Evolutionary conservation across 2,329 filamentous ascomycete genomes (phyloP).

Genomic region (Aureobasidium melanogenum): DNA sequence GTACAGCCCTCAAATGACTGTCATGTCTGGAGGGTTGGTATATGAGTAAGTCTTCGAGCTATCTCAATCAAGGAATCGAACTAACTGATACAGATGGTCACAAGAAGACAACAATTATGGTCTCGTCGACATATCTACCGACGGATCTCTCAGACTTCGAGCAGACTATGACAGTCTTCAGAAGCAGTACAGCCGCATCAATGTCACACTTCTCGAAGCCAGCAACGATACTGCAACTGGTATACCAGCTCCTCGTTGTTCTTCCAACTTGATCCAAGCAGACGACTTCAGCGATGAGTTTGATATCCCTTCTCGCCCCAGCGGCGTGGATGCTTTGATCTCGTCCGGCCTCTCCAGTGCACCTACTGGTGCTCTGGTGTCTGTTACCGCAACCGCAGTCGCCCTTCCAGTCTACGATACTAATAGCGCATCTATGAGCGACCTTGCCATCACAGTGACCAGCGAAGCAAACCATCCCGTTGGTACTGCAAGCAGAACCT

Average conservation of each 20-base stretch:
- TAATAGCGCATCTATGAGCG: constrained; percentile 50
- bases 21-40: constrained; percentile 68
- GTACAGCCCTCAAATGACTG: constrained; percentile 62
- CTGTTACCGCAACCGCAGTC: constrained; percentile 49
- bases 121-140: constrained; percentile 36
- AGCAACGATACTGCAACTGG: constrained; percentile 49
- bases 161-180: constrained; percentile 58
- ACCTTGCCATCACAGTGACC: constrained; percentile 50
- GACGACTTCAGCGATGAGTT: constrained; percentile 70
- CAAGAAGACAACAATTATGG: constrained; percentile 57
- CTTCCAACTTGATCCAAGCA: constrained; percentile 54
- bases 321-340: constrained; percentile 63
- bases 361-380: constrained; percentile 48
- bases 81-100: constrained; percentile 40
- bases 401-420: constrained; percentile 48
- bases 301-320: constrained; percentile 60
- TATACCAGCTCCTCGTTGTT: constrained; percentile 56
- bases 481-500: constrained; percentile 27
- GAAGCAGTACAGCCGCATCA: constrained; percentile 63
- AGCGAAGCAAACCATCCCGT: constrained; percentile 48
- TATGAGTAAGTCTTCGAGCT: constrained; percentile 55
- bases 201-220: constrained; percentile 59
- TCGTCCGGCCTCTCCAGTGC: constrained; percentile 62
- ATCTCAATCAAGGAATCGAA: too few relatives aligned
- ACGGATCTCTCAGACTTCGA: constrained; percentile 35